Percentiles rank a stretch among this genome's conserved stretches.
Conservation (phyloP, 139 green algal genomes). For the Chlamydomonas urium region DNA sequence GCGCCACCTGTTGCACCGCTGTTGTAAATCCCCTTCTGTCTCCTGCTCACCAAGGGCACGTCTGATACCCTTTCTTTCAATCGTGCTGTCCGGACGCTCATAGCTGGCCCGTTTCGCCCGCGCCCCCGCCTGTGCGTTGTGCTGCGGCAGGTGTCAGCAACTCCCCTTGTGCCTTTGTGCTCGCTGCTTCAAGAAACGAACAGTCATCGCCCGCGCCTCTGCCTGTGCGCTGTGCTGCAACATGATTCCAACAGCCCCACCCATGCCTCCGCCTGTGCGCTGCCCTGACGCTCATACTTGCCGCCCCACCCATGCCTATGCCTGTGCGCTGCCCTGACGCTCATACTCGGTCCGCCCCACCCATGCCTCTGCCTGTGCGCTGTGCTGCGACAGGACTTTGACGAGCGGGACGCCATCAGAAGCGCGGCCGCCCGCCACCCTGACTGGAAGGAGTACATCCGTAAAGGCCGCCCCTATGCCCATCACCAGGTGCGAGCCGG, state of each 20-base stretch:
- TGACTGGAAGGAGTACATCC: slow-evolving; percentile 34
- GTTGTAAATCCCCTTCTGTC: no score
- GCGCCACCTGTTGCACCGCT: no score
- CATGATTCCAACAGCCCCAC: neutral
- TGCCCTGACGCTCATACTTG: neutral
- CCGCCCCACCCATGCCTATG: neutral
- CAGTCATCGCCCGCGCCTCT: no score
- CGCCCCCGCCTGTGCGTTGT: no score
- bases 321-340: neutral
- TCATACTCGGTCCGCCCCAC: neutral
- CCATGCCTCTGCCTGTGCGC: neutral
- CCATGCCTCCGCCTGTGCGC: neutral
- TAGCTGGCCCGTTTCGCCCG: no score
- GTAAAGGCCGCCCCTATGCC: slow-evolving; percentile 23
- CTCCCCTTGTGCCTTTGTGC: no score
- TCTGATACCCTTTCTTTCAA: no score
- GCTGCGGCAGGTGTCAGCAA: no score
- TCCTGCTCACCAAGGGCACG: no score
- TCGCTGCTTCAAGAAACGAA: no score
- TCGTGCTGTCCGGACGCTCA: no score
- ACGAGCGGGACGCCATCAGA: slow-evolving; percentile 35
- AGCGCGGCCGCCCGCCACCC: slow-evolving; percentile 17
- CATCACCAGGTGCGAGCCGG: slow-evolving; percentile 29
- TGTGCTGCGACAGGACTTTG: slow-evolving; percentile 31
- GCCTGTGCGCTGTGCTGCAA: neutral